A percentile compares a stretch with the other conserved stretches of the same genome.
Evolutionary conservation across 2,329 filamentous ascomycete species (phyloP).

Genomic region (Ceratocystis huliohia): DNA sequence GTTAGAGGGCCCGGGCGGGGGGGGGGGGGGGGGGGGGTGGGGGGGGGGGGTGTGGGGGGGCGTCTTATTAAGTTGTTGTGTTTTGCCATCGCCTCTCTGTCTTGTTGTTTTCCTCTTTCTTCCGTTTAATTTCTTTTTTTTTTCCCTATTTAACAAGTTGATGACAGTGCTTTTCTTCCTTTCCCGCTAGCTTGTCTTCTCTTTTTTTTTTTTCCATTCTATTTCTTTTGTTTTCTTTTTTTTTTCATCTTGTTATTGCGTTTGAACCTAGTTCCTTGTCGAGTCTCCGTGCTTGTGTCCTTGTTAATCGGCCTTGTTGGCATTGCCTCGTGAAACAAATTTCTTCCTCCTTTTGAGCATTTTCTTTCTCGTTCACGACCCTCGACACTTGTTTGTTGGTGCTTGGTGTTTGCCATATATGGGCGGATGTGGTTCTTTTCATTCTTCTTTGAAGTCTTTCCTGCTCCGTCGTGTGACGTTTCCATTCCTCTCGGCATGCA

Average conservation of each 20-base stretch:
- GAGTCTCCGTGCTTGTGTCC: conserved; percentile 4
- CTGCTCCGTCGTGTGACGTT: neutral
- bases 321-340: conserved; percentile 7
- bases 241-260: neutral
- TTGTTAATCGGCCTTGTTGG: conserved; percentile 1
- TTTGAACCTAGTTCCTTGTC: conserved; percentile 5
- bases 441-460: neutral
- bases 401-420: neutral
- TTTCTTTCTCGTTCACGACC: neutral
- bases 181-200: neutral
- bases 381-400: no score
- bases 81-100: neutral
- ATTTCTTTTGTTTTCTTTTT: neutral
- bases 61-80: neutral
- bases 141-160: neutral
- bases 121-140: neutral
- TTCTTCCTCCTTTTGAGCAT: neutral
- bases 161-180: conserved; percentile 1
- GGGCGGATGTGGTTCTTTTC: neutral
- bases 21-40: neutral
- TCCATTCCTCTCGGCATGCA: neutral
- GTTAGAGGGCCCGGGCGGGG: neutral
- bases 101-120: neutral
- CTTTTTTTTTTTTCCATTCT: neutral
- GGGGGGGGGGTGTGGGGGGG: no score